Percentiles rank a stretch among this genome's conserved stretches.
Evolutionary conservation across 2,329 filamentous ascomycete species (phyloP).

Genomic region (Fusarium sp.): DNA sequence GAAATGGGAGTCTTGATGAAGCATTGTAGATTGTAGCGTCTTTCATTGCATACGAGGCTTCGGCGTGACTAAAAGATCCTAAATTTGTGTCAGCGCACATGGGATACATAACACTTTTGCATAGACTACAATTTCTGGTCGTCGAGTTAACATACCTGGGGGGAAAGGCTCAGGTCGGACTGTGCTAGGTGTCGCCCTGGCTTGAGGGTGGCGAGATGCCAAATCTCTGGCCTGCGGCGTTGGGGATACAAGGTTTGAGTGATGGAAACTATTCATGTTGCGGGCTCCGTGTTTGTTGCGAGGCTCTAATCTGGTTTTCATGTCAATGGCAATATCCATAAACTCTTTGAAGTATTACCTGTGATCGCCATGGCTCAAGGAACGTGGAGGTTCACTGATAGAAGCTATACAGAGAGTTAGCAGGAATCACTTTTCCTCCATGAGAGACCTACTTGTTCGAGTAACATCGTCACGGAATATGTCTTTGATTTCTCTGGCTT

Average conservation of each 20-base stretch:
- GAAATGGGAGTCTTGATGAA: conserved; percentile 47
- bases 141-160: conserved; percentile 15
- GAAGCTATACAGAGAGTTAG: conserved; percentile 41
- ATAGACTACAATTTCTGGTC: background rate
- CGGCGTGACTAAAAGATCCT: conserved; percentile 45
- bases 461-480: conserved; percentile 48
- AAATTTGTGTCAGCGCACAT: conserved; percentile 20
- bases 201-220: conserved; percentile 39
- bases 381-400: conserved; percentile 40
- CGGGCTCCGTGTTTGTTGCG: conserved; percentile 51
- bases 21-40: conserved; percentile 49
- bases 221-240: conserved; percentile 48
- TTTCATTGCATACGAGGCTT: conserved; percentile 46
- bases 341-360: conserved; percentile 36
- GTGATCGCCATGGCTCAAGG: conserved; percentile 39
- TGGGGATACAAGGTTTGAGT: conserved; percentile 54
- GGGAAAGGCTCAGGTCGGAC: conserved; percentile 34
- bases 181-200: conserved; percentile 39
- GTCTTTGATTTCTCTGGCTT: conserved; percentile 44
- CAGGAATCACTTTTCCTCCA: background rate
- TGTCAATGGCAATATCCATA: conserved; percentile 6
- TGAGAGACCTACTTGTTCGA: conserved; percentile 40
- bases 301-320: conserved; percentile 46
- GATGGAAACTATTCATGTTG: conserved; percentile 52
- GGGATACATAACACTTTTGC: background rate